phyloP scores from a whole-genome alignment of 495 filamentous ascomycete species.

The Podospora pseudopauciseta region DNA sequence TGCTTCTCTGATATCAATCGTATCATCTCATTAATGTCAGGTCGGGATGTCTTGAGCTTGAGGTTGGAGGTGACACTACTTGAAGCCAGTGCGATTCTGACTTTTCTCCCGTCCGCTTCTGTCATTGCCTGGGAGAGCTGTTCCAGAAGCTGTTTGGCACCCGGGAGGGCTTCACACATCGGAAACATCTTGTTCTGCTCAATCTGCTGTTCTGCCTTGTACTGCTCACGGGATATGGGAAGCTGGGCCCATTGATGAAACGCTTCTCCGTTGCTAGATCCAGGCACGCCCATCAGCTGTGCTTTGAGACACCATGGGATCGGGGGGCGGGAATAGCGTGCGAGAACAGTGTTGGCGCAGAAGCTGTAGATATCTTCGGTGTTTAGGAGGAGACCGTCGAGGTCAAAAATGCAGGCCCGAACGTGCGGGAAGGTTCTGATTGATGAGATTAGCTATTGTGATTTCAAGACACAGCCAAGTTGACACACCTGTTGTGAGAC shows the following conservation, averaged over 20 bases:
- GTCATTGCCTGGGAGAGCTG: constrained; percentile 11
- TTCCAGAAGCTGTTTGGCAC: constrained; percentile 62
- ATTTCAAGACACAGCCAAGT: no score
- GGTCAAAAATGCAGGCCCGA: constrained; percentile 91
- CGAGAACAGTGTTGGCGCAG: constrained; percentile 72
- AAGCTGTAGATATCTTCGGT: constrained; percentile 84
- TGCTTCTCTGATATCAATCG: constrained; percentile 37
- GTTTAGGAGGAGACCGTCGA: constrained; percentile 90
- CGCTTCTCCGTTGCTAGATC: constrained; percentile 43
- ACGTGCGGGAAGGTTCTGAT: constrained; percentile 33
- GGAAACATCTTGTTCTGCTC: constrained; percentile 67
- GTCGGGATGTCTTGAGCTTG: constrained; percentile 25
- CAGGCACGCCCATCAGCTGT: constrained; percentile 80
- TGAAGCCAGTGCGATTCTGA: constrained; percentile 31
- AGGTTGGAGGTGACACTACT: constrained; percentile 29
- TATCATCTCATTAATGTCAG: constrained; percentile 24
- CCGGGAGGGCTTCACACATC: constrained; percentile 62
- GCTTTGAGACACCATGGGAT: constrained; percentile 89
- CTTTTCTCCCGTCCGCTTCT: constrained; percentile 17
- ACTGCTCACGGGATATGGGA: constrained; percentile 64
- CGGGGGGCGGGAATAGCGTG: constrained; percentile 60
- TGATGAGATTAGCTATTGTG: no score
- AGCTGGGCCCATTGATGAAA: constrained; percentile 71
- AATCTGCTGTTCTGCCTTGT: constrained; percentile 45
- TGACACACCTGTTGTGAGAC: no score